Percentiles rank a stretch among this genome's conserved stretches.
These are phyloP conservation scores for Schizophyllum commune DNA, from an alignment of 1,284 basidiomycete genomes.

Conservation along the genomic window DNA sequence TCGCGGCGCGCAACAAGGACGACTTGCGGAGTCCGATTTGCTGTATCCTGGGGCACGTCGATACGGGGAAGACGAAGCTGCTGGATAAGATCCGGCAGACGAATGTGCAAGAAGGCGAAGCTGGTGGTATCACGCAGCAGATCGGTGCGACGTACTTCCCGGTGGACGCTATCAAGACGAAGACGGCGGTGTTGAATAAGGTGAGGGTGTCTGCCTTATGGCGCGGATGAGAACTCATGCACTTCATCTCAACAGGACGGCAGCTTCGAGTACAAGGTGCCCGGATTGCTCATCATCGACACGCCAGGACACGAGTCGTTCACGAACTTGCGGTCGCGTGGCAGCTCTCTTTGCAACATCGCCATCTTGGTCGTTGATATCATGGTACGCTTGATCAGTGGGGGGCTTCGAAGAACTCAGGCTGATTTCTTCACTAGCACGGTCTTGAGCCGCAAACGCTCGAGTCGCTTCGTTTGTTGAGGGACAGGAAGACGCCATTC, in stretches of 20 bases:
- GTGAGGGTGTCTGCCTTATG: constrained; percentile 26
- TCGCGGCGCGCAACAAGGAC: constrained; percentile 85
- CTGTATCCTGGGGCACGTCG: constrained; percentile 99
- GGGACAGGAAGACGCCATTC: constrained; percentile 96
- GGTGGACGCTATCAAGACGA: constrained; percentile 89
- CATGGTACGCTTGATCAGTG: constrained; percentile 50
- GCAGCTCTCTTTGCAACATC: constrained; percentile 98
- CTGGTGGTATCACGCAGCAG: constrained; percentile 99
- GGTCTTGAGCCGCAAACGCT: constrained; percentile 96
- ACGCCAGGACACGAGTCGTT: constrained; percentile 99
- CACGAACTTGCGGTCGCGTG: constrained; percentile 93
- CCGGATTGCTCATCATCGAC: constrained; percentile 95
- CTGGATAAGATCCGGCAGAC: constrained; percentile 99
- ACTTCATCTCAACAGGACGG: constrained; percentile 47
- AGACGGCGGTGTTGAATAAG: constrained; percentile 89
- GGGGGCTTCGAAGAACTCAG: constrained; percentile 6
- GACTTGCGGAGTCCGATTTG: constrained; percentile 95
- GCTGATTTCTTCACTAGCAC: constrained; percentile 47
- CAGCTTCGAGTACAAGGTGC: constrained; percentile 90
- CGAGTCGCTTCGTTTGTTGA: constrained; percentile 89
- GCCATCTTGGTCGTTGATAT: constrained; percentile 99
- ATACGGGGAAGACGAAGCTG: constrained; percentile 98
- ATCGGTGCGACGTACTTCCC: constrained; percentile 99
- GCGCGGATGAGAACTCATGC: neutral
- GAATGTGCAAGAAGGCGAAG: constrained; percentile 99